Evolutionary conservation across 768 basidiomycete genomes (phyloP).

Genomic region (Mycena vulgaris): DNA sequence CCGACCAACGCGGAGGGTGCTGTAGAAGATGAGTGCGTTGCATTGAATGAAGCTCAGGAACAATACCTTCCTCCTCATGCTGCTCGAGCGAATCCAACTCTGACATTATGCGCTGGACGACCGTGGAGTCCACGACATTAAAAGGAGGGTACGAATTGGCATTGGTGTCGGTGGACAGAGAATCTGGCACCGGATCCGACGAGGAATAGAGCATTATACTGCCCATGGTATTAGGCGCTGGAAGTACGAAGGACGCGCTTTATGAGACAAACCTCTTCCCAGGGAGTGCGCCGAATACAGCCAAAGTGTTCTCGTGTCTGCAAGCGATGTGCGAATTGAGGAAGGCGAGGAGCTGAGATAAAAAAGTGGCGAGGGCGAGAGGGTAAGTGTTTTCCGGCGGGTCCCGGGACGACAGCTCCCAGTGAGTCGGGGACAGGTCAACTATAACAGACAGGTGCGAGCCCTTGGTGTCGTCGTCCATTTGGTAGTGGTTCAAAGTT

Average conservation of each 20-base stretch:
- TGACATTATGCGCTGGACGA: slow-evolving; percentile 72
- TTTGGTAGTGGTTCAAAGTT: background rate
- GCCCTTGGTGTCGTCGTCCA: slow-evolving; percentile 45
- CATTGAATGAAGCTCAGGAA: slow-evolving; percentile 10
- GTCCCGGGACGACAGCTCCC: slow-evolving; percentile 75
- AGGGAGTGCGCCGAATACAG: slow-evolving; percentile 92
- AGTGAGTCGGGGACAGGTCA: slow-evolving; percentile 90
- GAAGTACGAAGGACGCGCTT: slow-evolving; percentile 9
- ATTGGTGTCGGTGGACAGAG: slow-evolving; percentile 61
- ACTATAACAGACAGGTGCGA: slow-evolving; percentile 86
- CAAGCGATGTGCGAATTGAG: slow-evolving; percentile 94
- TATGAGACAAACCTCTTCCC: slow-evolving; percentile 76
- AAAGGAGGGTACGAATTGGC: slow-evolving; percentile 91
- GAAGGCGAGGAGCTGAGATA: slow-evolving; percentile 91
- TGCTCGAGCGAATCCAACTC: slow-evolving; percentile 71
- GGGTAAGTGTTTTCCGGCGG: slow-evolving; percentile 63
- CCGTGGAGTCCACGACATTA: slow-evolving; percentile 77
- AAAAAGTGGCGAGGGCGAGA: slow-evolving; percentile 78
- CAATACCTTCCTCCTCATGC: slow-evolving; percentile 65
- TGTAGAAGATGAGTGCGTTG: slow-evolving; percentile 37
- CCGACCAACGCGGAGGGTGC: slow-evolving; percentile 85
- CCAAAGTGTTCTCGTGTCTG: slow-evolving; percentile 92
- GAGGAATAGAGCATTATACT: slow-evolving; percentile 88
- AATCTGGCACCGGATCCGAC: slow-evolving; percentile 59
- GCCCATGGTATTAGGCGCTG: slow-evolving; percentile 16